phyloP scores from a whole-genome alignment of 352 stramenopile species.

The Phytophthora quininea region DNA sequence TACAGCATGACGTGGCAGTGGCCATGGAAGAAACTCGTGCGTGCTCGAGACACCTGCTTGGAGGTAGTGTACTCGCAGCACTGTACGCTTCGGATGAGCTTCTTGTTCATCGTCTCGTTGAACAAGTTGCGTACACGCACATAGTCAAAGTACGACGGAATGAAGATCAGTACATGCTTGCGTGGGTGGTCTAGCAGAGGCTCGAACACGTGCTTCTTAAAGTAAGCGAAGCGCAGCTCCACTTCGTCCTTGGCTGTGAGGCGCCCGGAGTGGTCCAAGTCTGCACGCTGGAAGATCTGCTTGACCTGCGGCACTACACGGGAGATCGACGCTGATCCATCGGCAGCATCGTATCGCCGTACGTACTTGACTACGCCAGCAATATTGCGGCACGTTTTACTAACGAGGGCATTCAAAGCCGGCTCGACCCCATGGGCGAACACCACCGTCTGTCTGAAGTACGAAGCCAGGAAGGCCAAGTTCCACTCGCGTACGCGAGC shows the following conservation, averaged over 20 bases:
- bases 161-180: constrained; percentile 80
- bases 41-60: constrained; percentile 68
- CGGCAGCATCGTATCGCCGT: constrained; percentile 52
- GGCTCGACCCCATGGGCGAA: constrained; percentile 70
- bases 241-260: constrained; percentile 51
- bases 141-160: constrained; percentile 88
- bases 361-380: constrained; percentile 60
- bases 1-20: constrained; percentile 81
- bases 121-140: constrained; percentile 89
- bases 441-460: constrained; percentile 79
- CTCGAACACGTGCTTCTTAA: constrained; percentile 79
- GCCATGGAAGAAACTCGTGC: constrained; percentile 79
- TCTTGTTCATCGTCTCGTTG: constrained; percentile 71
- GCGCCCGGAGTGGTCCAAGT: constrained; percentile 31
- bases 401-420: constrained; percentile 61
- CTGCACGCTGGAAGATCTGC: constrained; percentile 85
- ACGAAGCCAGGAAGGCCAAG: constrained; percentile 64
- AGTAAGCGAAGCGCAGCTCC: constrained; percentile 78
- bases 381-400: constrained; percentile 65
- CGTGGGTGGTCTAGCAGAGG: constrained; percentile 69
- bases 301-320: constrained; percentile 74
- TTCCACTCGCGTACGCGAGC: constrained; percentile 78
- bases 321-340: constrained; percentile 60
- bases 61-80: constrained; percentile 82
- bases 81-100: constrained; percentile 70